These are phyloP conservation scores for Aureobasidium sp. DNA, from an alignment of 2,329 filamentous ascomycete species.

Conservation along the genomic window DNA sequence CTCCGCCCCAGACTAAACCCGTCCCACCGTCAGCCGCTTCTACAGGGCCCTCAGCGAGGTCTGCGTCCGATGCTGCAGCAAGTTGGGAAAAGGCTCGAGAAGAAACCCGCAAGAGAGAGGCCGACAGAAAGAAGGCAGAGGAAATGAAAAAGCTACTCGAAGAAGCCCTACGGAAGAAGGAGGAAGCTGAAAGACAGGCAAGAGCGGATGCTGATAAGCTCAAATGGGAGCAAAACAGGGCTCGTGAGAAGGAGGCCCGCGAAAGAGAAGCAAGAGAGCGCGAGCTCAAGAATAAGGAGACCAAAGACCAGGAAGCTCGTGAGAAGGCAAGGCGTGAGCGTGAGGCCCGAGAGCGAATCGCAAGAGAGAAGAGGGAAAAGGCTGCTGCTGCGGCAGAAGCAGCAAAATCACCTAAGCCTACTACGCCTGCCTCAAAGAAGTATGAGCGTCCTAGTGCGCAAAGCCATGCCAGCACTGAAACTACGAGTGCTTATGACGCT, in stretches of 20 bases:
- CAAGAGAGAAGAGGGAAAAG: constrained; percentile 35
- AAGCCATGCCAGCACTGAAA: constrained; percentile 54
- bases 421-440: constrained; percentile 25
- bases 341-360: constrained; percentile 30
- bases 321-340: constrained; percentile 36
- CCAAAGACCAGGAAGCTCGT: constrained; percentile 33
- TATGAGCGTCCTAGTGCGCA: constrained; percentile 47
- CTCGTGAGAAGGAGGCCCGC: constrained; percentile 41
- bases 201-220: constrained; percentile 43
- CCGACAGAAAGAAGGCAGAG: constrained; percentile 53
- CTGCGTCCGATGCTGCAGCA: constrained; percentile 25
- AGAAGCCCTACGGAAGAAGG: constrained; percentile 46
- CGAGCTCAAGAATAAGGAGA: constrained; percentile 33
- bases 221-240: constrained; percentile 44
- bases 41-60: constrained; percentile 21
- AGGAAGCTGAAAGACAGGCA: constrained; percentile 40
- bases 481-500: constrained; percentile 41
- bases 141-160: constrained; percentile 51
- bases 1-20: not conserved
- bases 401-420: constrained; percentile 18
- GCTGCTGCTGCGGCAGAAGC: constrained; percentile 24
- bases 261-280: constrained; percentile 43
- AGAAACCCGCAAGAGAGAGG: constrained; percentile 56
- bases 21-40: constrained; percentile 20
- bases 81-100: constrained; percentile 62